Percentiles rank a stretch among this genome's conserved stretches.
Evolutionary conservation across 495 filamentous ascomycete genomes (phyloP).

Genomic region (Aspergillus carlsbadensis): DNA sequence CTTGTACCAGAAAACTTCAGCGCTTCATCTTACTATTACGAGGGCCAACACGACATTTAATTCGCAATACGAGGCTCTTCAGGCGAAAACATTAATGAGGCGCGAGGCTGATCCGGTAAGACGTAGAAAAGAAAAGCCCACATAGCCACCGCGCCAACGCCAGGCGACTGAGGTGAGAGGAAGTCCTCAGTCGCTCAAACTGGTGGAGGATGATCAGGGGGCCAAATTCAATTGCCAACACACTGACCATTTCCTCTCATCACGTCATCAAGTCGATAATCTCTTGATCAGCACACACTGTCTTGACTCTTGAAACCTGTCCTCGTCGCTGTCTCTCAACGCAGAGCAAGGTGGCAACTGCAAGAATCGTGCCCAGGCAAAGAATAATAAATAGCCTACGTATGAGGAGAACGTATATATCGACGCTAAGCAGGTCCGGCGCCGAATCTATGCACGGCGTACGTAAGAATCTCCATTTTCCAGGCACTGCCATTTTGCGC

Average conservation of each 20-base stretch:
- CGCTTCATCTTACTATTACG: background rate
- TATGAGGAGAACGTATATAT: conserved; percentile 4
- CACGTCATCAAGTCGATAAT: too few relatives aligned
- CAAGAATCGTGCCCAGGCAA: background rate
- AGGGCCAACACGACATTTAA: background rate
- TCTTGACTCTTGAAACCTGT: too few relatives aligned
- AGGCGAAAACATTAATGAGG: background rate
- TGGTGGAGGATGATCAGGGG: too few relatives aligned
- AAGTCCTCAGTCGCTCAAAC: too few relatives aligned
- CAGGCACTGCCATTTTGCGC: background rate
- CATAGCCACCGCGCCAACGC: background rate
- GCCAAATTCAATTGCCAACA: too few relatives aligned
- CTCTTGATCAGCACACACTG: too few relatives aligned
- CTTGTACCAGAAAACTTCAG: background rate
- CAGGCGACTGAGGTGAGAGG: background rate
- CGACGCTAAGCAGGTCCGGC: background rate
- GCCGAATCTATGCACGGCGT: background rate
- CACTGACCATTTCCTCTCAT: too few relatives aligned
- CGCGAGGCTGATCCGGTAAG: background rate
- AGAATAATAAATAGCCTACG: background rate
- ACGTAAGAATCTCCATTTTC: conserved; percentile 6
- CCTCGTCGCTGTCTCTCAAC: too few relatives aligned
- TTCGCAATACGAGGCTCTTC: background rate
- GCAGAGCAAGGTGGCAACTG: too few relatives aligned
- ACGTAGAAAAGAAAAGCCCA: background rate